Evolutionary conservation across 169 alveolate genomes (phyloP), one percentile per base, ranked within the genome.

Genomic region (Neospora caninum): DNA sequence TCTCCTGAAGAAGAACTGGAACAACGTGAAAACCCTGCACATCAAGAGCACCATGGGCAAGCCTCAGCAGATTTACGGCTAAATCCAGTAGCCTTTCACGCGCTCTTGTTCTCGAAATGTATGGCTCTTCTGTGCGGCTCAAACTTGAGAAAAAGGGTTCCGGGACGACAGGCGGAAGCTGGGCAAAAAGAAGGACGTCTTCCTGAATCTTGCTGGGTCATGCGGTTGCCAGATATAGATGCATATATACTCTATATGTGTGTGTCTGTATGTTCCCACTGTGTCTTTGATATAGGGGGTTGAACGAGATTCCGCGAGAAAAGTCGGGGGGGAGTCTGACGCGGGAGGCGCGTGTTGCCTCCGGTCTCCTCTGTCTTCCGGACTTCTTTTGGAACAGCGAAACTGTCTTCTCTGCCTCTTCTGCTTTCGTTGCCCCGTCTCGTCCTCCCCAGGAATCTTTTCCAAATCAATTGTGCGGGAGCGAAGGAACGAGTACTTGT

Each of bases 1-100:
- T 88, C 98, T 99, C 92, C 97, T 99, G 96, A 99, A 99, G 98
- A 99, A 99, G 98, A 99, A 99, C 96, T 99, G 99, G 99, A 98
- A 99, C 97, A 99, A 99, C 96, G 98, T 99, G 95, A 99, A 99
- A 97, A 96, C 99, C 42, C 98, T 99, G 88, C 99, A 99, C 96
- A 98, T 99, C 93, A 99, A 99, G 98, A 98, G 99, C 94, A 99
- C 99, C 96, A 99, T 99, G 99, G 99, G 99, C 64, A 98, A 98
- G 96, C 99, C 99, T 73, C 98, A 97, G 95, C 97, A 99, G 94
- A 98, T 99, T 95, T 98, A 98, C 97, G 99, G 99, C 91, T 99
- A 96, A 98, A 89, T 29, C 13, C 22, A 39, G 36, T 27, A 34
- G 49, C 80, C 31, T 43, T 34, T 6, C 36, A 25, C 7, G 45